Conservation (phyloP, 345 rosid species). For the Eucalyptus viminalis region DNA sequence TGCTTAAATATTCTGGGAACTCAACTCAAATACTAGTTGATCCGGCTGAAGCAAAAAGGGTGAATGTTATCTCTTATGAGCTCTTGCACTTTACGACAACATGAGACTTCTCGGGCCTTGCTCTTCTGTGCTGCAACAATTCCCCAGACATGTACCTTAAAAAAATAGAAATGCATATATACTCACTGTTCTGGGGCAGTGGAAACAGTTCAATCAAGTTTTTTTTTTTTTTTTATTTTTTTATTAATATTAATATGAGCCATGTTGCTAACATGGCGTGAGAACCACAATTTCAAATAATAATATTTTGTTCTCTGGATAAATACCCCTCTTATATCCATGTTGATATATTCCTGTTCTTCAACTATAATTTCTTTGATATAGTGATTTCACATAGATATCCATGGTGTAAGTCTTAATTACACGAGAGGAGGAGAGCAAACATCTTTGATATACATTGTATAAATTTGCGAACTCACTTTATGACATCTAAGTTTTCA, state of each 20-base stretch:
- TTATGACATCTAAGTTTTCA: not conserved
- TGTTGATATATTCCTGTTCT: not conserved
- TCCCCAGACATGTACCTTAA: not conserved
- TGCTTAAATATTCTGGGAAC: not conserved
- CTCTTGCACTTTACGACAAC: not conserved
- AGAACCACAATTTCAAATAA: not conserved
- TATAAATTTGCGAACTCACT: not conserved
- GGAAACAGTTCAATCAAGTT: not conserved
- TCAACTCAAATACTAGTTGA: not conserved
- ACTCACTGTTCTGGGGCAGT: not conserved
- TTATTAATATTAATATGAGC: not conserved
- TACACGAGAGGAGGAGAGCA: not conserved
- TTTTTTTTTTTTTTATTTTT: not conserved
- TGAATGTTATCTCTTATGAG: not conserved
- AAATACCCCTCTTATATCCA: not conserved
- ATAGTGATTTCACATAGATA: not conserved
- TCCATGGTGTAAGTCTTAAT: not conserved
- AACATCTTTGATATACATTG: not conserved
- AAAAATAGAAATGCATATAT: not conserved
- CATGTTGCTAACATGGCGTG: not conserved
- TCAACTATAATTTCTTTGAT: not conserved
- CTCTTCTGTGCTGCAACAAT: not conserved
- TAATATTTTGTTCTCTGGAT: not conserved
- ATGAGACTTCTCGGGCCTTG: not conserved
- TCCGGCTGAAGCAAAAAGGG: not conserved